phyloP scores from a whole-genome alignment of 257 asterid genomes.

The Rauvolfia tetraphylla region DNA sequence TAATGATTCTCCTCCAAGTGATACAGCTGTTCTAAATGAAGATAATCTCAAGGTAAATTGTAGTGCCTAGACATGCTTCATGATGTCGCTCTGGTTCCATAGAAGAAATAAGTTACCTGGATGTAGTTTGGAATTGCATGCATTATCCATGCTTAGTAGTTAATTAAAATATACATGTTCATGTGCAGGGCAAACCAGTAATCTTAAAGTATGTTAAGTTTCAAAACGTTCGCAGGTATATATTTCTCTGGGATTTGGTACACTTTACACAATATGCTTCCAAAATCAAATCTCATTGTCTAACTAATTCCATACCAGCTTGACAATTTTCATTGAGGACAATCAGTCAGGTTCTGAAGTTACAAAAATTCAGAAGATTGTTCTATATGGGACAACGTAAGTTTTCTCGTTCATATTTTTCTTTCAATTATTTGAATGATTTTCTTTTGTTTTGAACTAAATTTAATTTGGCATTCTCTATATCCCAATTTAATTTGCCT shows the following conservation, averaged over 20 bases:
- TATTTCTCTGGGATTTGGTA: constrained; percentile 3
- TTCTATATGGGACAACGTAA: constrained; percentile 84
- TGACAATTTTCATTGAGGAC: constrained; percentile 92
- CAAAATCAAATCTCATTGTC: constrained; percentile 8
- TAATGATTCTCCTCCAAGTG: constrained; percentile 76
- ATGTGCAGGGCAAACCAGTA: constrained; percentile 63
- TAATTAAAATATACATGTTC: constrained; percentile 6
- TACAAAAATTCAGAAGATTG: constrained; percentile 87
- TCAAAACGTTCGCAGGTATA: constrained; percentile 83
- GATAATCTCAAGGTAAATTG: constrained; percentile 81
- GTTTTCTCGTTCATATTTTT: constrained; percentile 28
- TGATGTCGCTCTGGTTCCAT: constrained; percentile 4
- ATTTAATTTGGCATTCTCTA: background rate
- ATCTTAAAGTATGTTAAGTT: constrained; percentile 72
- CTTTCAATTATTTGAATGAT: constrained; percentile 1
- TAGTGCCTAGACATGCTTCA: constrained; percentile 18
- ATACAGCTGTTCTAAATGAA: constrained; percentile 48
- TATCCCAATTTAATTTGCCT: background rate
- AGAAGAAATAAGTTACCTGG: constrained; percentile 1
- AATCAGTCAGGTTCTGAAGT: constrained; percentile 78
- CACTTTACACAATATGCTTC: background rate
- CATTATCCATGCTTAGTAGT: constrained; percentile 9
- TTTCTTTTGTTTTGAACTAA: background rate
- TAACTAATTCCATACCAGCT: constrained; percentile 41
- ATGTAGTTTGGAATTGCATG: constrained; percentile 10